Conservation (phyloP, 2,329 filamentous ascomycete species). For the Cladosporium sp. region DNA sequence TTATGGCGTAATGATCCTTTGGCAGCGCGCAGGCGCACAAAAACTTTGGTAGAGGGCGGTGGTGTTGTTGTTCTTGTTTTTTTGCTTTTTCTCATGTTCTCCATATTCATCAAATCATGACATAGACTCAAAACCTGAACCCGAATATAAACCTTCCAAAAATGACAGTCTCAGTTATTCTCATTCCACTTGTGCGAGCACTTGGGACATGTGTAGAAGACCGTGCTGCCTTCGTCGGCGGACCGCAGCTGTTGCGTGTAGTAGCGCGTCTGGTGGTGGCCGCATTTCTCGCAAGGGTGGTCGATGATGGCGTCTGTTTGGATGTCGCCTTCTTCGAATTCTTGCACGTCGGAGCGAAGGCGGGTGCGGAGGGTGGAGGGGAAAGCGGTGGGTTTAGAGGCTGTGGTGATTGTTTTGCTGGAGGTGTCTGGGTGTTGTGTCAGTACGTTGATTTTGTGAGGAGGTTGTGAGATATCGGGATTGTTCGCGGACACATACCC, state of each 20-base stretch:
- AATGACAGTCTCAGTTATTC: conserved; percentile 52
- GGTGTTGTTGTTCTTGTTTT: not conserved
- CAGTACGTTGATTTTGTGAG: not conserved
- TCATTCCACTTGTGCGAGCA: conserved; percentile 73
- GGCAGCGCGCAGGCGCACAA: not conserved
- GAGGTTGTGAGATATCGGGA: not conserved
- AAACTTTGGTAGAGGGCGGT: not conserved
- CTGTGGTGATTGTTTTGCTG: conserved; percentile 70
- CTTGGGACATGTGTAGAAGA: conserved; percentile 77
- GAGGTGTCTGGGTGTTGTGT: conserved; percentile 59
- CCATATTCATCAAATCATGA: conserved; percentile 9
- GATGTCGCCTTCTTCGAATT: conserved; percentile 66
- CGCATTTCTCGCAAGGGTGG: conserved; percentile 75
- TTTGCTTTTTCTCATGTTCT: not conserved
- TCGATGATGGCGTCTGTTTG: conserved; percentile 62
- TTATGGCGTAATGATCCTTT: not conserved
- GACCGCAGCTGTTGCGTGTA: conserved; percentile 80
- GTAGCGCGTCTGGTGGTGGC: conserved; percentile 74
- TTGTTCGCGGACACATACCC: too few relatives aligned
- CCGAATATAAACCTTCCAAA: conserved; percentile 1
- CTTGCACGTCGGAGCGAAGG: conserved; percentile 71
- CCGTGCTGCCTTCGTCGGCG: conserved; percentile 90
- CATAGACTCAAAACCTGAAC: not conserved
- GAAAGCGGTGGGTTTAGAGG: conserved; percentile 85
- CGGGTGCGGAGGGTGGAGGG: conserved; percentile 85